A percentile compares a stretch with the other conserved stretches of the same genome.
phyloP scores from a whole-genome alignment of 345 rosid genomes.

The Trapa incisa region DNA sequence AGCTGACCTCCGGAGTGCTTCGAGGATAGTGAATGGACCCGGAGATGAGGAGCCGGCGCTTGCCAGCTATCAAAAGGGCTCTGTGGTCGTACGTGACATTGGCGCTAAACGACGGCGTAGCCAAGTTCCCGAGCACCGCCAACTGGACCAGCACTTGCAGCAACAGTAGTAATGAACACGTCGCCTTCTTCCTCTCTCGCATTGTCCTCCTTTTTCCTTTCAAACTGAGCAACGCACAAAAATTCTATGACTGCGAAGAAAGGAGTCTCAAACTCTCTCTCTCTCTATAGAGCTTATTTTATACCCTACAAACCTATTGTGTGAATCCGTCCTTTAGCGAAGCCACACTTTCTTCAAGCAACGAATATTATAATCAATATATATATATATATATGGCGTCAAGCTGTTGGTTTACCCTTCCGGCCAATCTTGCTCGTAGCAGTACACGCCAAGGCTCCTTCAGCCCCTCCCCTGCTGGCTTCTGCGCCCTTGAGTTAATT shows the following conservation, averaged over 20 bases:
- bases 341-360: not conserved
- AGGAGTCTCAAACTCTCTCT: not conserved
- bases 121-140: constrained; percentile 16
- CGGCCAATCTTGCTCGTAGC: not conserved
- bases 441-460: not conserved
- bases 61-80: constrained; percentile 66
- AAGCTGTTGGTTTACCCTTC: not conserved
- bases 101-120: constrained; percentile 27
- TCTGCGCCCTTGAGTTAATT: too few species aligned
- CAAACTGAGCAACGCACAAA: constrained; percentile 6
- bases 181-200: constrained; percentile 2
- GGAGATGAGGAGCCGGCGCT: constrained; percentile 58
- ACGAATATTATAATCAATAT: not conserved
- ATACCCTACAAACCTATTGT: not conserved
- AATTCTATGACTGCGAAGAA: not conserved
- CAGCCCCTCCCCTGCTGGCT: not conserved
- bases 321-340: not conserved
- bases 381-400: not conserved
- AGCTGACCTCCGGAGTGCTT: constrained; percentile 66
- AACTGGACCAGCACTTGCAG: not conserved
- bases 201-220: constrained; percentile 1
- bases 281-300: not conserved
- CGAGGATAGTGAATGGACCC: constrained; percentile 98
- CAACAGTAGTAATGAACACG: not conserved
- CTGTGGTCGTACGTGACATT: constrained; percentile 76